Evolutionary conservation across 2,329 filamentous ascomycete species (phyloP).

Genomic region (Plectosphaerella sp.): DNA sequence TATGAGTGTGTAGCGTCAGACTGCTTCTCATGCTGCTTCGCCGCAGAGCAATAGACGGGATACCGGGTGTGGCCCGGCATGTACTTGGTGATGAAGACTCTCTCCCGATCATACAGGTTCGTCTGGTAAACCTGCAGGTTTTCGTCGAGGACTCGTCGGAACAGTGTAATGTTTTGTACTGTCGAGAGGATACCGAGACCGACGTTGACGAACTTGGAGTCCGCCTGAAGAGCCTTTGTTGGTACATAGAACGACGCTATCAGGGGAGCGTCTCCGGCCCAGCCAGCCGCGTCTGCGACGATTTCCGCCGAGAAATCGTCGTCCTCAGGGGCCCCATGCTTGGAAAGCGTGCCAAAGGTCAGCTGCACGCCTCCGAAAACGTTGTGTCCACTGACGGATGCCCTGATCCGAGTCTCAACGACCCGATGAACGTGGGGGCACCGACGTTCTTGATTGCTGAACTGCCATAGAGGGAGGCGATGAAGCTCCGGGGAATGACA

Average conservation of each 20-base stretch:
- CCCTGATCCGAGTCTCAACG: constrained; percentile 17
- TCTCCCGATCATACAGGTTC: constrained; percentile 17
- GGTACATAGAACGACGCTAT: constrained; percentile 37
- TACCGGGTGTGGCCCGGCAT: constrained; percentile 27
- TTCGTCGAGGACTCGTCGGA: constrained; percentile 17
- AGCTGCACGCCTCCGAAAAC: constrained; percentile 35
- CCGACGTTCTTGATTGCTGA: constrained; percentile 8
- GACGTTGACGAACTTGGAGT: constrained; percentile 23
- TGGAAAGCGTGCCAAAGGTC: constrained; percentile 30
- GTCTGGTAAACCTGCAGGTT: constrained; percentile 26
- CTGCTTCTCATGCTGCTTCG: constrained; percentile 3
- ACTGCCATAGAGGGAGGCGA: constrained; percentile 21
- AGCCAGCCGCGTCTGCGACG: constrained; percentile 27
- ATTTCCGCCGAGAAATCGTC: constrained; percentile 27
- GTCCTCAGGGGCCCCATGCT: constrained; percentile 15
- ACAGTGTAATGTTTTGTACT: constrained; percentile 15
- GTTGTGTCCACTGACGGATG: constrained; percentile 23
- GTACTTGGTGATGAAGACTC: constrained; percentile 31
- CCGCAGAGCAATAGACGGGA: constrained; percentile 17
- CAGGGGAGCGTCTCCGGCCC: constrained; percentile 31
- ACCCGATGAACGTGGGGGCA: constrained; percentile 24
- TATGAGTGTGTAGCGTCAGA: constrained; percentile 13
- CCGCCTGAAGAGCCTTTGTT: constrained; percentile 25
- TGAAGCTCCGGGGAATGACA: constrained; percentile 22
- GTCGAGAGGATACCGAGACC: constrained; percentile 25